Evolutionary conservation across 371 early-diverging fungal genomes (phyloP), one percentile per base, ranked within the genome.

Genomic region (Blyttiomyces sp.): DNA sequence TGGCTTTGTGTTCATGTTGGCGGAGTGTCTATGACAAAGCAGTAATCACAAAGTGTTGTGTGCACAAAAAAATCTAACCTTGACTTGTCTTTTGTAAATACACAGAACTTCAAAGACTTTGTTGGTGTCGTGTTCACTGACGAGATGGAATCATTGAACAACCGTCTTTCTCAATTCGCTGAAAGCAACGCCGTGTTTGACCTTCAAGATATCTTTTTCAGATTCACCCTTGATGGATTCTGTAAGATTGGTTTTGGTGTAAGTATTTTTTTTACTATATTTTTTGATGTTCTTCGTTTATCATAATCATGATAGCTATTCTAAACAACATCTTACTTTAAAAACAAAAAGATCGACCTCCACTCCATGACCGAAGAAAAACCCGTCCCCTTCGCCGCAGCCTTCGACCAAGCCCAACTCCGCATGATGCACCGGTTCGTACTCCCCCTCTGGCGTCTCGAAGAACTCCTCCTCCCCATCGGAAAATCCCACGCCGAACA

Each of bases 91-190:
- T 9, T n/a, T 39, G 39, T 39, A 39, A 39, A 13, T n/a, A 13
- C 17, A 23, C 43, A 79, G 66, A 88, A 87, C 65, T 88, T 65
- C 32, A 77, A 86, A 54, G 84, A 87, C 26, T 75, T 81, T 36
- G 82, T 88, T 31, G 46, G 50, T 34, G 48, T 42, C 36, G 61
- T 21, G 64, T 75, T 46, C 44, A 34, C 54, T 5, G 59, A 54
- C 1, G 65, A 65, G 51, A 59, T 65, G 59, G 31, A 54, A 9
- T 5, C 13, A 4, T 59, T 65, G 19, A 17, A 7, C 5, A n/a
- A 27, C n/a, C 33, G 54, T 4, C 51, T 65, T 24, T 24, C 19
- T 4, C 17, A 27, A 7, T 31, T 19, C n/a, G 70, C 63, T 24
- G 31, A 2, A 4, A 43, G 21, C 3, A 59, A 50, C 4, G 17